Percentiles rank a stretch among this genome's conserved stretches.
Evolutionary conservation across 306 rosid species (phyloP).

Genomic region (Pachyrhizus erosus): DNA sequence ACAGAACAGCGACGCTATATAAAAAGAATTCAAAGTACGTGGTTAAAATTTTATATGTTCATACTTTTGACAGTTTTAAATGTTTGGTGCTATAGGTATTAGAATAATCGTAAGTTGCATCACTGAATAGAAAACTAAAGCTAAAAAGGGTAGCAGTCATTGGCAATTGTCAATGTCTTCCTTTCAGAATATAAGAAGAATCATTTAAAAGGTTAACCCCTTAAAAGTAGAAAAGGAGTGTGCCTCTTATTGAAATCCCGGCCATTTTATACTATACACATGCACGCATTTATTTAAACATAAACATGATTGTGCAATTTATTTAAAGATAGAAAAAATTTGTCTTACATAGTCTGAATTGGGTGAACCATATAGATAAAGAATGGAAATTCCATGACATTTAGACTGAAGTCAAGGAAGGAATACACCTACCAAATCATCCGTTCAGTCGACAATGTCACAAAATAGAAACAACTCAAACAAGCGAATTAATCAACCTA

Average conservation of each 20-base stretch:
- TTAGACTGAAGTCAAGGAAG: slow-evolving; percentile 44
- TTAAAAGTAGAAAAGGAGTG: not conserved
- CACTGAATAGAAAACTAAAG: not conserved
- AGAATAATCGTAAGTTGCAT: not conserved
- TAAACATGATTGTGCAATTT: not conserved
- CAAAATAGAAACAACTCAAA: not conserved
- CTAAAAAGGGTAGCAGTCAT: not conserved
- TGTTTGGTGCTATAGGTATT: not conserved
- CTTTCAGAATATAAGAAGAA: not conserved
- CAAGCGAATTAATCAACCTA: not conserved
- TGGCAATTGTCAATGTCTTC: not conserved
- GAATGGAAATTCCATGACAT: slow-evolving; percentile 6
- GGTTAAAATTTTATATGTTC: not conserved
- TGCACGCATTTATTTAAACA: no score
- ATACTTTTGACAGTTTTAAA: not conserved
- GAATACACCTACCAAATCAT: slow-evolving; percentile 15
- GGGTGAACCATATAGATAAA: not conserved
- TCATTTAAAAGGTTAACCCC: not conserved
- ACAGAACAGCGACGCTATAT: not conserved
- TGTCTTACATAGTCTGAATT: not conserved
- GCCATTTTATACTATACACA: not conserved
- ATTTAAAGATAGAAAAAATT: not conserved
- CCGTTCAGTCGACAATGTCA: slow-evolving; percentile 38
- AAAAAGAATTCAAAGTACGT: not conserved
- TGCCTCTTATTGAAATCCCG: not conserved